These are phyloP conservation scores for Saccharomycopsis capsularis DNA, from an alignment of 805 yeast genomes.

Conservation along the genomic window DNA sequence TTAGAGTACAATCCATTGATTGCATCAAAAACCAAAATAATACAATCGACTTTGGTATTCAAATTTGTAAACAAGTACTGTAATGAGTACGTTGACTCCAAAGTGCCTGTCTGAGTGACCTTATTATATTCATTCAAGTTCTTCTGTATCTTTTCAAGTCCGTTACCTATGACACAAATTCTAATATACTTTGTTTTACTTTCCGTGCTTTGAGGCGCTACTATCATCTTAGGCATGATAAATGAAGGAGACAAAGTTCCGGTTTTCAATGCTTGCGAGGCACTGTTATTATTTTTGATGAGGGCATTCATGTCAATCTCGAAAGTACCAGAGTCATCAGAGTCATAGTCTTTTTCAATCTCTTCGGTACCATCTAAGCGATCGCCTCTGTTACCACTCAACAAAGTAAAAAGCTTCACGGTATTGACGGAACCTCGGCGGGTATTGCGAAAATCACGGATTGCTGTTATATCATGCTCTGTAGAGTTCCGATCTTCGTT, in stretches of 20 bases:
- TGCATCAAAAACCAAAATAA: slow-evolving; percentile 19
- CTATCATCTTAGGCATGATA: slow-evolving; percentile 20
- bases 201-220: not conserved
- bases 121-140: slow-evolving; percentile 6
- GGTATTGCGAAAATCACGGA: not conserved
- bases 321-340: slow-evolving; percentile 22
- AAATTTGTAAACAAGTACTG: slow-evolving; percentile 20
- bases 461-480: no score
- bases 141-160: slow-evolving; percentile 8
- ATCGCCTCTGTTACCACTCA: not conserved
- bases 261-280: not conserved
- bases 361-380: not conserved
- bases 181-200: not conserved
- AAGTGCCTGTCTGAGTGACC: not conserved
- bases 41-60: slow-evolving; percentile 19
- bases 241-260: slow-evolving; percentile 14
- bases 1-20: slow-evolving; percentile 18
- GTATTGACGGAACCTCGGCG: not conserved
- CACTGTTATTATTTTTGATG: slow-evolving; percentile 1
- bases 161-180: slow-evolving; percentile 20
- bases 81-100: not conserved
- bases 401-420: not conserved
- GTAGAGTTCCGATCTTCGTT: slow-evolving; percentile 7
- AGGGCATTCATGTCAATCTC: slow-evolving; percentile 20
- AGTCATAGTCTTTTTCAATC: slow-evolving; percentile 8